phyloP scores from a whole-genome alignment of 306 rosid species.

The Fagus crenata region DNA sequence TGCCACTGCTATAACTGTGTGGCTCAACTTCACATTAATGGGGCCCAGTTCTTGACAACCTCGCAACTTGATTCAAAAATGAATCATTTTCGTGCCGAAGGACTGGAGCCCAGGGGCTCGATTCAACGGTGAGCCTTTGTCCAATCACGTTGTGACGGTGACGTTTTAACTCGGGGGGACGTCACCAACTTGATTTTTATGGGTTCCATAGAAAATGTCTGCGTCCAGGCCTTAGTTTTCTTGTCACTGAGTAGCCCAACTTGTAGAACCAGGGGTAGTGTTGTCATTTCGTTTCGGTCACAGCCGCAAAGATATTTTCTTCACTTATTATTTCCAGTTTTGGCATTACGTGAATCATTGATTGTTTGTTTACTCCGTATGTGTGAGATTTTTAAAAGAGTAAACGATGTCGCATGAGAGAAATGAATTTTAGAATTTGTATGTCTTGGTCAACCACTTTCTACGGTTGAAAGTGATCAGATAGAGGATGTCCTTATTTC shows the following conservation, averaged over 20 bases:
- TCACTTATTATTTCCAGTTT: too few relatives aligned
- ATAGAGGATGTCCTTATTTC: too few relatives aligned
- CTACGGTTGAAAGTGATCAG: too few relatives aligned
- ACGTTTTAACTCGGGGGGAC: neutral
- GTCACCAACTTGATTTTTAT: neutral
- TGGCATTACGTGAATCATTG: too few relatives aligned
- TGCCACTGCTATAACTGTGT: neutral
- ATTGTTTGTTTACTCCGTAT: too few relatives aligned
- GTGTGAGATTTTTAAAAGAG: too few relatives aligned
- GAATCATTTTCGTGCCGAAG: neutral
- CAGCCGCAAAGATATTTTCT: neutral
- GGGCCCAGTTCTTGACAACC: neutral
- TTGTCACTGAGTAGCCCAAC: neutral
- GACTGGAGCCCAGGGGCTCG: conserved; percentile 20
- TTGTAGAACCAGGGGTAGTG: neutral
- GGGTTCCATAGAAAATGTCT: conserved; percentile 18
- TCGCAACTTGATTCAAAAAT: neutral
- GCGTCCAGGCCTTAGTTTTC: neutral
- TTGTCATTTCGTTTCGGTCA: conserved; percentile 3
- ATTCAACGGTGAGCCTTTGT: conserved; percentile 31
- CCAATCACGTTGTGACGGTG: conserved; percentile 21
- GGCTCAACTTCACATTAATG: conserved; percentile 8
- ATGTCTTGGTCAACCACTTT: too few relatives aligned
- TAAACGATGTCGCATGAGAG: too few relatives aligned
- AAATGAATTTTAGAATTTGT: too few relatives aligned